Percentiles rank a stretch among this genome's conserved stretches.
These are phyloP conservation scores for Alternaria gaisen DNA, from an alignment of 2,329 filamentous ascomycete genomes.

Conservation along the genomic window DNA sequence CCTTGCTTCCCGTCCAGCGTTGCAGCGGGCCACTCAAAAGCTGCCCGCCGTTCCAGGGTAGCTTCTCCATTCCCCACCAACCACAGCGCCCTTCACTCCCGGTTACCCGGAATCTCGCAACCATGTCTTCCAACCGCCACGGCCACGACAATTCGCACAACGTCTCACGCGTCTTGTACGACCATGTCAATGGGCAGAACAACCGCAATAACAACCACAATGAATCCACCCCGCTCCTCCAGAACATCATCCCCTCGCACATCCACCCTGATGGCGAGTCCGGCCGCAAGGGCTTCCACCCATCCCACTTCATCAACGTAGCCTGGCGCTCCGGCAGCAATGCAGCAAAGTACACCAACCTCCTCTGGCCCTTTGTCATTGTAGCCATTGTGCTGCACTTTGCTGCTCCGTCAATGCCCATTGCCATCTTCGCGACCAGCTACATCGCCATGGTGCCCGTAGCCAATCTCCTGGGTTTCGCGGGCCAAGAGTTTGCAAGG, in stretches of 20 bases:
- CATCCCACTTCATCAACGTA: conserved; percentile 69
- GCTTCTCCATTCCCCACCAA: not conserved
- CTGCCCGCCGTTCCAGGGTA: not conserved
- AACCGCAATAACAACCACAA: conserved; percentile 24
- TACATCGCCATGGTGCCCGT: conserved; percentile 82
- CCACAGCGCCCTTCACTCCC: not conserved
- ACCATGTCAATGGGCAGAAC: conserved; percentile 18
- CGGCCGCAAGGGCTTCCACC: conserved; percentile 71
- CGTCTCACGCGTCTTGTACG: conserved; percentile 17
- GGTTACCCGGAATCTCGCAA: not conserved
- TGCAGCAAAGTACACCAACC: conserved; percentile 71
- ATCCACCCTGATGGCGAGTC: conserved; percentile 69
- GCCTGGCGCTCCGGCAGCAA: conserved; percentile 70
- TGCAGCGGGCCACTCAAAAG: not conserved
- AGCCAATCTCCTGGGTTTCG: conserved; percentile 78
- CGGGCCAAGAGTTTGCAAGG: conserved; percentile 73
- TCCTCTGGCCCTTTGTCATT: conserved; percentile 79
- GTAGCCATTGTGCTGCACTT: conserved; percentile 71
- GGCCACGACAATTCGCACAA: conserved; percentile 20
- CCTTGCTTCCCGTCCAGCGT: not conserved
- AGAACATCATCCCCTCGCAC: conserved; percentile 39
- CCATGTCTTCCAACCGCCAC: conserved; percentile 17
- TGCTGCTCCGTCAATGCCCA: conserved; percentile 61
- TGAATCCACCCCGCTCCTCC: conserved; percentile 45
- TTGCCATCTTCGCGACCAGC: conserved; percentile 72